Percentiles rank a stretch among this genome's conserved stretches.
These are phyloP conservation scores for Myxozyma sirexii DNA, from an alignment of 805 yeast genomes.

Conservation along the genomic window DNA sequence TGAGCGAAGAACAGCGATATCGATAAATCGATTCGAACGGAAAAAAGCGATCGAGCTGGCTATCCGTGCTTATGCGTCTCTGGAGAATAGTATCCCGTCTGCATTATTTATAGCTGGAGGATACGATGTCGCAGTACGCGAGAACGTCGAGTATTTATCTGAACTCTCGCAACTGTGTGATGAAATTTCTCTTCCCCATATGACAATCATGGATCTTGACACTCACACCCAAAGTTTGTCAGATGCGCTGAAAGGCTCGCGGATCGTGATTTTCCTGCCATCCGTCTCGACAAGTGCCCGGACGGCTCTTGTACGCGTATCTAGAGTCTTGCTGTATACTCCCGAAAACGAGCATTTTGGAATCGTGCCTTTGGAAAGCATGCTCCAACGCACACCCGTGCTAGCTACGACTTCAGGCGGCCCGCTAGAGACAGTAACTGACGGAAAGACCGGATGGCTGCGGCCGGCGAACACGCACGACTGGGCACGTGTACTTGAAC, in stretches of 20 bases:
- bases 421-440: constrained; percentile 76
- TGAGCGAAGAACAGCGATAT: constrained; percentile 53
- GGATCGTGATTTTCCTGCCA: constrained; percentile 72
- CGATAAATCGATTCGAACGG: constrained; percentile 86
- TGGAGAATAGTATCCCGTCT: constrained; percentile 39
- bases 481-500: constrained; percentile 44
- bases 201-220: constrained; percentile 44
- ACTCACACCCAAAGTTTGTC: constrained; percentile 13
- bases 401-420: constrained; percentile 90
- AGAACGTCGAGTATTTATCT: constrained; percentile 70
- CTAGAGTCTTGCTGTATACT: constrained; percentile 75
- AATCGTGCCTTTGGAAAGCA: constrained; percentile 94
- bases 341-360: constrained; percentile 96
- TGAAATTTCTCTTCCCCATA: constrained; percentile 49
- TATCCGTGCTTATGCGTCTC: constrained; percentile 61
- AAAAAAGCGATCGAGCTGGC: constrained; percentile 85
- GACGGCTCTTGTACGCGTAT: constrained; percentile 57
- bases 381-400: constrained; percentile 81
- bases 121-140: constrained; percentile 72
- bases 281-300: constrained; percentile 72
- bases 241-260: constrained; percentile 16
- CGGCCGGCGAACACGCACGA: constrained; percentile 40
- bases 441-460: constrained; percentile 45
- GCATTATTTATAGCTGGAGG: constrained; percentile 89
- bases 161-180: constrained; percentile 60